A percentile compares a stretch with the other conserved stretches of the same genome.
These are phyloP conservation scores for Hapsidospora chrysogenum DNA, from an alignment of 495 filamentous ascomycete species.

Conservation along the genomic window DNA sequence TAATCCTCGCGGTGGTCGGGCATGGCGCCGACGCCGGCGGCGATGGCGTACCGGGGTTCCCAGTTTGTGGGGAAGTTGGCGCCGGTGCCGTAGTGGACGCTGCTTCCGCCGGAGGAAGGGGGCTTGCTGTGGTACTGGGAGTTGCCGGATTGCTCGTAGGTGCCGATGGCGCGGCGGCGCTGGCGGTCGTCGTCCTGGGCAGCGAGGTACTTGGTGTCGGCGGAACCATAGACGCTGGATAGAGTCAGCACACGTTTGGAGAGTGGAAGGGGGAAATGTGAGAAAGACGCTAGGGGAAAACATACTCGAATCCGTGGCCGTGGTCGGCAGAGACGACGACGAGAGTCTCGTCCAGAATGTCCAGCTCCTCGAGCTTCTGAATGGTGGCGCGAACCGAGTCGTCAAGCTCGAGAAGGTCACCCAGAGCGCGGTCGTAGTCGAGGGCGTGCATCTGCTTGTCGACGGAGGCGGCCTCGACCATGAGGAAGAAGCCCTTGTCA, in stretches of 20 bases:
- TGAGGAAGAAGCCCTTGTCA: conserved; percentile 59
- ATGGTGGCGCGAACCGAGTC: conserved; percentile 55
- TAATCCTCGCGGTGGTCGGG: conserved; percentile 55
- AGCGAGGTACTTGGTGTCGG: conserved; percentile 41
- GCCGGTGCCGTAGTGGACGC: conserved; percentile 41
- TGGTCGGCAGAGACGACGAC: conserved; percentile 62
- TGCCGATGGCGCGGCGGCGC: conserved; percentile 51
- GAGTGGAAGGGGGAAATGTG: background rate
- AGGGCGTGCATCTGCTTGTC: conserved; percentile 68
- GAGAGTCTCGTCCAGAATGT: conserved; percentile 45
- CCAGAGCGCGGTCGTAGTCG: conserved; percentile 60
- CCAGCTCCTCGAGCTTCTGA: conserved; percentile 36
- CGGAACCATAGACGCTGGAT: conserved; percentile 25
- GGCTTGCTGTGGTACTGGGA: conserved; percentile 45
- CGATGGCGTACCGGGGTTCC: conserved; percentile 61
- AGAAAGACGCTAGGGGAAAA: background rate
- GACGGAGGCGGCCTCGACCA: conserved; percentile 60
- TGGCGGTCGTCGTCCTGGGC: conserved; percentile 39
- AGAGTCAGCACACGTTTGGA: background rate
- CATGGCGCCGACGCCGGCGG: conserved; percentile 42
- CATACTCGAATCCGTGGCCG: conserved; percentile 54
- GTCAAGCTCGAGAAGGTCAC: conserved; percentile 60
- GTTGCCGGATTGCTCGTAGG: conserved; percentile 45
- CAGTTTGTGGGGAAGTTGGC: conserved; percentile 56
- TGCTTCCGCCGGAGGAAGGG: no score